A percentile compares a stretch with the other conserved stretches of the same genome.
phyloP scores from a whole-genome alignment of 495 filamentous ascomycete genomes.

The Penicillium canariense region DNA sequence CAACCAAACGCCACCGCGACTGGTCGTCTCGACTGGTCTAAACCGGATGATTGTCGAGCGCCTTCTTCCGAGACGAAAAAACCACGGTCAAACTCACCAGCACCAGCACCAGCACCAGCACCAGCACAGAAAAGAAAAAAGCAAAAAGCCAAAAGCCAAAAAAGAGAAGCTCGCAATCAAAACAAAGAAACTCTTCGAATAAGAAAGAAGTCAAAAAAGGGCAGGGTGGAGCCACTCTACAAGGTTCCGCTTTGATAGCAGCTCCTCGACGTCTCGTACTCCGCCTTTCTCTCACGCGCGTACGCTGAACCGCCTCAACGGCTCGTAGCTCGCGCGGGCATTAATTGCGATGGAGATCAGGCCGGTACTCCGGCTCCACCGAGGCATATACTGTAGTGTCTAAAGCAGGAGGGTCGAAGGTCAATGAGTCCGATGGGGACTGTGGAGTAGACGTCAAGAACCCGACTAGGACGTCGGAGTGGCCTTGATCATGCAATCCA shows the following conservation, averaged over 20 bases:
- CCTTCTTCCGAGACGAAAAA: neutral
- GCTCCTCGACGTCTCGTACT: neutral
- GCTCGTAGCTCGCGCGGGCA: conserved; percentile 7
- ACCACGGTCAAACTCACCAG: neutral
- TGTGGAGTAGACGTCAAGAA: neutral
- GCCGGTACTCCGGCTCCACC: conserved; percentile 10
- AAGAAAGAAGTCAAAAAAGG: neutral
- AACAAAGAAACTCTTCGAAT: neutral
- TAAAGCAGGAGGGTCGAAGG: neutral
- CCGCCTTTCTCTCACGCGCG: conserved; percentile 1
- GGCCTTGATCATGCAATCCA: neutral
- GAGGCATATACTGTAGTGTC: conserved; percentile 9
- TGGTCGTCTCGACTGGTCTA: conserved; percentile 1
- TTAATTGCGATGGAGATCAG: conserved; percentile 5
- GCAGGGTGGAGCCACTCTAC: neutral
- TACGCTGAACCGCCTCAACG: conserved; percentile 8
- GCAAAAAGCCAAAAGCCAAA: neutral
- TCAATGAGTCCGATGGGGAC: neutral
- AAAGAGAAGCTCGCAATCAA: neutral
- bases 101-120: neutral
- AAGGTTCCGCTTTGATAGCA: neutral
- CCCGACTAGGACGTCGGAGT: neutral
- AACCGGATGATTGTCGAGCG: neutral
- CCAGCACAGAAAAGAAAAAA: neutral
- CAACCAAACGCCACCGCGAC: neutral